Evolutionary conservation across 305 asterid genomes (phyloP), one percentile per base, ranked within the genome.

Genomic region (Euphrasia arctica): DNA sequence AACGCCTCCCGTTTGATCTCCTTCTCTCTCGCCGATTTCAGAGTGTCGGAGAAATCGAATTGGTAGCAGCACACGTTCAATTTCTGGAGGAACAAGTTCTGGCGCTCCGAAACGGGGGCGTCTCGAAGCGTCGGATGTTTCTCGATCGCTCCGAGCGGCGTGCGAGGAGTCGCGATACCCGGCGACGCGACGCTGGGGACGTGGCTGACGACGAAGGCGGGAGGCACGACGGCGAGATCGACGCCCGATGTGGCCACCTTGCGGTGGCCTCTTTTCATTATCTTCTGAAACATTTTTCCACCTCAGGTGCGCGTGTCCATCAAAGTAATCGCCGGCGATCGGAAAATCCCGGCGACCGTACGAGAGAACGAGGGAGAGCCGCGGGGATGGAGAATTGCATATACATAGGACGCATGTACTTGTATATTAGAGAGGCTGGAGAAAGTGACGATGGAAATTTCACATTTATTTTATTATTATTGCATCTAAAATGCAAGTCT

Each of bases 1-100:
- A 91, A 75, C 8, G 95, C 78, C 64, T 79, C 92, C 70, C 86
- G 75, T 71, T 91, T 91, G 22, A 85, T 83, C 76, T 89, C 96
- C 76, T 83, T 89, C 62, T 91, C 98, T 80, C 81, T 78, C 49
- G 58, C 69, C 82, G 75, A 71, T 59, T 73, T 83, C 81, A 82
- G 45, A 9, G 76, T 62, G 63, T 86, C 96, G 3, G 68, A 56
- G 63, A 85, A 85, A 70, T 91, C 90, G 63, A 82, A 85, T 54
- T 63, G 83, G 58, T 65, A 75, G 83, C 83, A 85, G 52, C 96
- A 91, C 5, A 86, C 72, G 71, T 81, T 82, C 60, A 91, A 68
- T 79, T 91, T 91, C 71, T 84, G 71, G 8, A 65, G 69, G 70
- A 91, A 83, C 59, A 91, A 69, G 65, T 45, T 67, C 77, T 85